phyloP scores from a whole-genome alignment of 176 grass and related monocot species.

The Eleusine coracana region DNA sequence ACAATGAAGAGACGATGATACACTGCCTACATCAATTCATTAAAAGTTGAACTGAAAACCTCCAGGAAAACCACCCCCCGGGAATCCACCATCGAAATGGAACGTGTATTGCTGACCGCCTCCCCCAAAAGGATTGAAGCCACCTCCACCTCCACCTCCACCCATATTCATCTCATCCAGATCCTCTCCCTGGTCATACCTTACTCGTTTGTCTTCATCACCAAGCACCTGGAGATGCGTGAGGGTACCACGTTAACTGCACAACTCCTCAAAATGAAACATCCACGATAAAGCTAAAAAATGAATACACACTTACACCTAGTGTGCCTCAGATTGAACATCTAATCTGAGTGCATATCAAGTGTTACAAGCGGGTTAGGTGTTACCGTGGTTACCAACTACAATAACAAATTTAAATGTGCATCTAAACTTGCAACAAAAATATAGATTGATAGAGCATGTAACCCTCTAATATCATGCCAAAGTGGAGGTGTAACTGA shows the following conservation, averaged over 20 bases:
- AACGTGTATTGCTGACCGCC: constrained; percentile 75
- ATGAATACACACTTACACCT: background rate
- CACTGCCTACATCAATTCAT: background rate
- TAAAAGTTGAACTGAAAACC: constrained; percentile 73
- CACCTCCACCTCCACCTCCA: constrained; percentile 66
- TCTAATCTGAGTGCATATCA: background rate
- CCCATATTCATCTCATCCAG: constrained; percentile 81
- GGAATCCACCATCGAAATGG: constrained; percentile 79
- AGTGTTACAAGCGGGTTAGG: too few species aligned
- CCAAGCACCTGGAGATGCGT: constrained; percentile 71
- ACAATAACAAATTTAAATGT: too few species aligned
- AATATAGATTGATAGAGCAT: too few species aligned
- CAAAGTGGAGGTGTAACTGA: too few species aligned
- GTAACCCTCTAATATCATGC: too few species aligned
- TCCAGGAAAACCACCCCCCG: constrained; percentile 66
- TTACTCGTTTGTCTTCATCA: constrained; percentile 90
- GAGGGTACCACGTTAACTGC: background rate
- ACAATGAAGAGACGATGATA: background rate
- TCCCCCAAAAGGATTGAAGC: constrained; percentile 73
- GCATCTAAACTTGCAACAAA: too few species aligned
- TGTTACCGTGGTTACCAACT: too few species aligned
- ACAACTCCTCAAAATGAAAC: background rate
- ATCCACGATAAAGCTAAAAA: background rate
- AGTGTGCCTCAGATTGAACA: background rate
- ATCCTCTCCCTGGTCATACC: constrained; percentile 92